Evolutionary conservation across 106 monocot species (phyloP), one percentile per base, ranked within the genome.

Genomic region (Allium sativum): DNA sequence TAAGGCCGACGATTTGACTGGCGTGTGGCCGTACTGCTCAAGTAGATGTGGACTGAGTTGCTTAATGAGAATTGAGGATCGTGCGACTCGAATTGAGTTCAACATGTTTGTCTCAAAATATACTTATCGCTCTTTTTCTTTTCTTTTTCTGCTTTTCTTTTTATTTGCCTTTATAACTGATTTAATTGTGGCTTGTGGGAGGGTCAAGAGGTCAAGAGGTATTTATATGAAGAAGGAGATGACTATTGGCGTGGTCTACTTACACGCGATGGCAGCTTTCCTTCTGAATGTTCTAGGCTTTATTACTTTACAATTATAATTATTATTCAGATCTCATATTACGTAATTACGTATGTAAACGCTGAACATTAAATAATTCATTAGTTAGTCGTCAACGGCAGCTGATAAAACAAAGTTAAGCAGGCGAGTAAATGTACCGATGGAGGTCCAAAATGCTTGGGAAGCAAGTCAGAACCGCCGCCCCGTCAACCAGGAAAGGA

Each of bases 101-200:
- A 69, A 40, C 69, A 59, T 69, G 21, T 58, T 58, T 58, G 10
- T 58, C 40, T 58, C 15, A 17, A 55, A 55, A 55, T 17, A n/a
- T n/a, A n/a, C n/a, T n/a, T n/a, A n/a, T n/a, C n/a, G n/a, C n/a
- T n/a, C n/a, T n/a, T n/a, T n/a, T n/a, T n/a, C n/a, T n/a, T 18
- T 55, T 55, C 18, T 55, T 16, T 55, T 55, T 55, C 9, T 17
- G 14, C 17, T 16, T 55, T 13, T 55, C 9, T 3, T 55, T 55
- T 15, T 9, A 1, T 15, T 17, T 31, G 31, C 31, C 5, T 31
- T 3, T 31, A 3, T 31, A 31, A 1, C 3, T 31, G 31, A 31
- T 31, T 31, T 31, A 31, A 31, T 31, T 31, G 31, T 31, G 31
- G 31, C 14, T 55, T 55, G 18, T 17, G n/a, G 9, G 55, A 18